Evolutionary conservation across 306 rosid genomes (phyloP).

Genomic region (apple (Malus domestica)): ASM211411v1 NC_041803.1:702501-703000

Average conservation of each 20-base stretch:
- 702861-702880: constrained; percentile 28
- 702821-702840: constrained; percentile 51
- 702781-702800: constrained; percentile 21
- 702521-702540: constrained; percentile 21
- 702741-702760: background rate
- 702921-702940: constrained; percentile 27
- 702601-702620: constrained; percentile 17
- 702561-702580: constrained; percentile 6
- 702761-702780: constrained; percentile 14
- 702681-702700: constrained; percentile 37
- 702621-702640: constrained; percentile 23
- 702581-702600: background rate
- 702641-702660: constrained; percentile 33
- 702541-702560: constrained; percentile 36
- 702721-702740: background rate
- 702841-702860: constrained; percentile 41
- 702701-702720: constrained; percentile 14
- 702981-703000: background rate
- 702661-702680: constrained; percentile 30
- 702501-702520: constrained; percentile 42
- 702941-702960: constrained; percentile 47
- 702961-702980: background rate
- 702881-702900: constrained; percentile 41
- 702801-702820: constrained; percentile 35
- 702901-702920: constrained; percentile 30